Conservation (phyloP, 192 early-diverging fungal genomes). For the Backusella luteola region DNA sequence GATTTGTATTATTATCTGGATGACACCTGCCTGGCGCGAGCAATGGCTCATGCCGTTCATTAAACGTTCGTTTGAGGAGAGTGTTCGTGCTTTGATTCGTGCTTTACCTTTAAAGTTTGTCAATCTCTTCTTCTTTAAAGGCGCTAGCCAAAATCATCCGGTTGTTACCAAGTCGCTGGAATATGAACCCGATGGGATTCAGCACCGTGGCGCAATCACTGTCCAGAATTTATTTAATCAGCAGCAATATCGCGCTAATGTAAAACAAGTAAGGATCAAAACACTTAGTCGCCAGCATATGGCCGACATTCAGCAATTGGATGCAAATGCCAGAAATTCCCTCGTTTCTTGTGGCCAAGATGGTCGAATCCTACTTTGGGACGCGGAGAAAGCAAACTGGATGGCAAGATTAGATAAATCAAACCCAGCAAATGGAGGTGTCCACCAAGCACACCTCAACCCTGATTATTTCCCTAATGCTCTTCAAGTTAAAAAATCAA, state of each 20-base stretch:
- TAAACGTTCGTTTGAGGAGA: not conserved
- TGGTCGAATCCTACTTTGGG: conserved; percentile 35
- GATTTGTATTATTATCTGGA: conserved; percentile 28
- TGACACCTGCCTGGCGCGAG: conserved; percentile 22
- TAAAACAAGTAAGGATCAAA: conserved; percentile 16
- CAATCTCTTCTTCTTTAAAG: conserved; percentile 1
- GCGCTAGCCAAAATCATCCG: not conserved
- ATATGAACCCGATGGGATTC: conserved; percentile 22
- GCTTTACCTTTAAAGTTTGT: not conserved
- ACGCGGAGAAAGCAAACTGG: conserved; percentile 24
- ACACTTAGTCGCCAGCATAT: conserved; percentile 27
- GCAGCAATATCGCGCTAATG: conserved; percentile 15
- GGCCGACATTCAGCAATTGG: conserved; percentile 27
- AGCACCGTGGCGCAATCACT: conserved; percentile 29
- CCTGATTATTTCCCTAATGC: conserved; percentile 1
- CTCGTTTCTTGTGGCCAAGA: conserved; percentile 33
- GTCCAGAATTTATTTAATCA: conserved; percentile 17
- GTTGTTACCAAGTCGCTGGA: conserved; percentile 10
- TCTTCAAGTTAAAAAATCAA: not conserved
- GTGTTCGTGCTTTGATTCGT: not conserved
- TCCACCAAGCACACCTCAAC: not conserved
- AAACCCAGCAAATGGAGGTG: not conserved
- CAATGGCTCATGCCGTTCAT: conserved; percentile 26
- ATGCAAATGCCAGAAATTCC: conserved; percentile 22
- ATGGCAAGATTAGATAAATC: conserved; percentile 31